phyloP scores from a whole-genome alignment of 257 asterid genomes.

The Parsonsia alboflavescens region DNA sequence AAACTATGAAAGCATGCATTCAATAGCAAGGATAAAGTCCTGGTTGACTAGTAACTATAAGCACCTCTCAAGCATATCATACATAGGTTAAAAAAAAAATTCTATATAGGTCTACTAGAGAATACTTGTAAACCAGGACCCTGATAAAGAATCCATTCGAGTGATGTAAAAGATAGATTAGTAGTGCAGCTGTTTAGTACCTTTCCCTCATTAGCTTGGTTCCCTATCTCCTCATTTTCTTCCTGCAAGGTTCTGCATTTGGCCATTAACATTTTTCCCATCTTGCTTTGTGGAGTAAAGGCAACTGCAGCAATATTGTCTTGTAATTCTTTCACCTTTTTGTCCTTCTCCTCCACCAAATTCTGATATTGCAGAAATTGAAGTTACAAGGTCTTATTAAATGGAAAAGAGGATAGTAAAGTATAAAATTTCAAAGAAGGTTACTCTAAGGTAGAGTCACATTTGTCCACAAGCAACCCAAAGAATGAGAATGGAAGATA shows the following conservation, averaged over 20 bases:
- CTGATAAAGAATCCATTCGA: neutral
- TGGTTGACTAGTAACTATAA: neutral
- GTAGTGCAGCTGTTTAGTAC: constrained; percentile 27
- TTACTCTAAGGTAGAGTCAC: neutral
- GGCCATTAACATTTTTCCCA: constrained; percentile 96
- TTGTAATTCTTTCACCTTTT: constrained; percentile 83
- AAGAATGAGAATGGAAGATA: neutral
- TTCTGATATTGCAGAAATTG: constrained; percentile 39
- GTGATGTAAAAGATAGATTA: neutral
- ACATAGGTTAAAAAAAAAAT: neutral
- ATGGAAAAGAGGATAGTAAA: neutral
- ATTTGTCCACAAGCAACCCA: neutral
- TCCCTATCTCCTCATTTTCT: constrained; percentile 97
- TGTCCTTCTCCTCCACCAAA: constrained; percentile 98
- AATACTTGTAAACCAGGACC: neutral
- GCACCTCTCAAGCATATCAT: neutral
- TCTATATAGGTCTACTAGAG: neutral
- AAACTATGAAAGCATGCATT: neutral
- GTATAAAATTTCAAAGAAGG: neutral
- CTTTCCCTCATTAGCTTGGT: constrained; percentile 99
- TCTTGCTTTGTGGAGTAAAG: constrained; percentile 94
- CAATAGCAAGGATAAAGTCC: neutral
- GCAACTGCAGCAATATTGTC: constrained; percentile 87
- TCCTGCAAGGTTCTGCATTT: constrained; percentile 91
- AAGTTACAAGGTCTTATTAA: neutral